Percentiles rank a stretch among this genome's conserved stretches.
Evolutionary conservation across 805 yeast species (phyloP).

Genomic region (Soucietia sequanensis): DNA sequence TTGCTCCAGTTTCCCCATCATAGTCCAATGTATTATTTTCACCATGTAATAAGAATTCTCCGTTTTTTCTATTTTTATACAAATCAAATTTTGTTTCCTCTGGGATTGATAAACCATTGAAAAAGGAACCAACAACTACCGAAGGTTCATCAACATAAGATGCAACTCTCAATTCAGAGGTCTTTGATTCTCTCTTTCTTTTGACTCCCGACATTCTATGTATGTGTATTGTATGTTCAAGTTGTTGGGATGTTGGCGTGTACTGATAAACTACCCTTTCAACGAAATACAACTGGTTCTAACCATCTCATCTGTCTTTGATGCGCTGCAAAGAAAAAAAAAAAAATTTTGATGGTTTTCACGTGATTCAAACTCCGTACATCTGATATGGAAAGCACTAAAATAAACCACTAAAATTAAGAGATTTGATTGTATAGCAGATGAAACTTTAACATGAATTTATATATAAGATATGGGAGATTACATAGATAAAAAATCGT

Average conservation of each 20-base stretch:
- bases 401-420: no score
- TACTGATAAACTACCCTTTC: no score
- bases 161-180: conserved; percentile 40
- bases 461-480: background rate
- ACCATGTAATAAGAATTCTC: conserved; percentile 64
- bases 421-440: no score
- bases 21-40: conserved; percentile 73
- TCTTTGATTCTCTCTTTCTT: conserved; percentile 35
- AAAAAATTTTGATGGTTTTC: no score
- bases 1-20: conserved; percentile 49
- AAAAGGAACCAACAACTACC: conserved; percentile 66
- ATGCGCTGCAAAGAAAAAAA: no score
- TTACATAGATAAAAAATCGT: background rate
- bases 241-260: no score
- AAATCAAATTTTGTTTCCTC: conserved; percentile 58
- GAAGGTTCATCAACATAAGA: conserved; percentile 43
- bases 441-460: no score
- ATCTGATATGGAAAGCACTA: no score
- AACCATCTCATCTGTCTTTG: no score
- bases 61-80: conserved; percentile 47
- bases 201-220: conserved; percentile 14
- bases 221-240: no score
- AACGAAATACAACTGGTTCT: no score
- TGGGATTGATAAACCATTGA: conserved; percentile 73
- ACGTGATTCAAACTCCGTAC: conserved; percentile 2